Percentiles rank a stretch among this genome's conserved stretches.
Conservation (phyloP, 202 grass and related monocot genomes). For the Setaria viridis region DNA sequence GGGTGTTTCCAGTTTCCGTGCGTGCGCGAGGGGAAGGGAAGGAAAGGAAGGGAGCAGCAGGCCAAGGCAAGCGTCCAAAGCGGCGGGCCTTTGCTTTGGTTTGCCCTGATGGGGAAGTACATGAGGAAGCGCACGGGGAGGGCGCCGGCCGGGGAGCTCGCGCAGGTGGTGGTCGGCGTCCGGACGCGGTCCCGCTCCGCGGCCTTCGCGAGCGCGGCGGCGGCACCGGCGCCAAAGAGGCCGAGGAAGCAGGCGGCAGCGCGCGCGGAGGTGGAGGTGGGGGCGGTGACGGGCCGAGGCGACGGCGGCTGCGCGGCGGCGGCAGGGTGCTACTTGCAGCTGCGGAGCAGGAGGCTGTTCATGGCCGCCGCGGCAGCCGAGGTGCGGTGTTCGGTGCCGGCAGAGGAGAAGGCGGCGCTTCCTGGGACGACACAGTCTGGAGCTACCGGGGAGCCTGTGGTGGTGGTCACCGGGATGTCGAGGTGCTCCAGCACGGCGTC, state of each 20-base stretch:
- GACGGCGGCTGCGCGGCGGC: not conserved
- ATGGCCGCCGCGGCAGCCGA: constrained; percentile 28
- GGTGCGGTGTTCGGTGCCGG: not conserved
- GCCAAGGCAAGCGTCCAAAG: constrained; percentile 12
- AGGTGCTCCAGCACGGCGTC: constrained; percentile 64
- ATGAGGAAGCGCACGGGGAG: constrained; percentile 50
- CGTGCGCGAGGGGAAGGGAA: not conserved
- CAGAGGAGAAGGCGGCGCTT: not conserved
- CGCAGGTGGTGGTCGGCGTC: constrained; percentile 54
- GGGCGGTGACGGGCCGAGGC: not conserved
- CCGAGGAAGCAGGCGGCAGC: constrained; percentile 26
- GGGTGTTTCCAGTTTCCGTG: not conserved
- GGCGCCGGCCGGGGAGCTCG: constrained; percentile 46
- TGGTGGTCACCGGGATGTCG: constrained; percentile 5
- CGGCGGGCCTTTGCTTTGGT: not conserved
- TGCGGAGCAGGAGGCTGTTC: constrained; percentile 60
- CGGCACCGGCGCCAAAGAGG: constrained; percentile 12
- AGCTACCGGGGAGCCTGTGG: not conserved
- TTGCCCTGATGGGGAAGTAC: constrained; percentile 61
- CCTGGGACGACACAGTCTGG: not conserved
- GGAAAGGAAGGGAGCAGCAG: too few relatives aligned
- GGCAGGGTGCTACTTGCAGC: constrained; percentile 56
- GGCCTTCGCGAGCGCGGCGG: constrained; percentile 3
- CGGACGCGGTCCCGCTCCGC: constrained; percentile 59
- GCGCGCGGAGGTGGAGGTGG: not conserved